Percentiles rank a stretch among this genome's conserved stretches.
Conservation (phyloP, 2,329 filamentous ascomycete species). For the Macrophomina phaseolina region DNA sequence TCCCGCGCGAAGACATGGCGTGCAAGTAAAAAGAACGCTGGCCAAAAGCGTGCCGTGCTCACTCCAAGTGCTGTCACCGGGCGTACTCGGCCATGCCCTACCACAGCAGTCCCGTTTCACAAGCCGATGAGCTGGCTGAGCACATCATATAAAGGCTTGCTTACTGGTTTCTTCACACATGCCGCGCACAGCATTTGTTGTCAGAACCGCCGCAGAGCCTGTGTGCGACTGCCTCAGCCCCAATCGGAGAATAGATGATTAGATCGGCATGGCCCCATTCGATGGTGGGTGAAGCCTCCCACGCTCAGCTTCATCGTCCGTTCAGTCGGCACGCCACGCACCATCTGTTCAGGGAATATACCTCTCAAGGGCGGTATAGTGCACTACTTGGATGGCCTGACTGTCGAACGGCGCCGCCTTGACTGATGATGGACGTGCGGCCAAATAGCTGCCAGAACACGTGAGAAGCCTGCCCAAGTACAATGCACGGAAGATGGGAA, state of each 20-base stretch:
- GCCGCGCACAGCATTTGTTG: background rate
- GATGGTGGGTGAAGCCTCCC: background rate
- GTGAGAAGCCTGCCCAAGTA: too few species aligned
- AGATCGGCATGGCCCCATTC: background rate
- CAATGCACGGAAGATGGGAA: too few species aligned
- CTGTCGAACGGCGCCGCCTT: too few species aligned
- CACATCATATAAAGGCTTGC: background rate
- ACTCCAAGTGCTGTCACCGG: too few species aligned
- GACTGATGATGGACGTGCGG: too few species aligned
- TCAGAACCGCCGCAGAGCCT: background rate
- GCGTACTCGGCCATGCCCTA: background rate
- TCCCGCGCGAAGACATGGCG: background rate
- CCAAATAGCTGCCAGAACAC: too few species aligned
- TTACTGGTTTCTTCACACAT: background rate
- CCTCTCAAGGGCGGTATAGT: too few species aligned
- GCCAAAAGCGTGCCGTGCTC: background rate
- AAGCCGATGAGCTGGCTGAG: background rate
- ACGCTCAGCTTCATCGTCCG: background rate
- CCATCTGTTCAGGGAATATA: too few species aligned
- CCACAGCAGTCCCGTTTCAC: background rate
- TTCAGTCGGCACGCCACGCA: background rate
- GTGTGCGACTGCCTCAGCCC: background rate
- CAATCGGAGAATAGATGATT: conserved; percentile 8
- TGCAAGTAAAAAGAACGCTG: background rate
- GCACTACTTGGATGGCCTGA: too few species aligned